These are phyloP conservation scores for Begonia fuchsioides DNA, from an alignment of 306 rosid species.

Conservation along the genomic window DNA sequence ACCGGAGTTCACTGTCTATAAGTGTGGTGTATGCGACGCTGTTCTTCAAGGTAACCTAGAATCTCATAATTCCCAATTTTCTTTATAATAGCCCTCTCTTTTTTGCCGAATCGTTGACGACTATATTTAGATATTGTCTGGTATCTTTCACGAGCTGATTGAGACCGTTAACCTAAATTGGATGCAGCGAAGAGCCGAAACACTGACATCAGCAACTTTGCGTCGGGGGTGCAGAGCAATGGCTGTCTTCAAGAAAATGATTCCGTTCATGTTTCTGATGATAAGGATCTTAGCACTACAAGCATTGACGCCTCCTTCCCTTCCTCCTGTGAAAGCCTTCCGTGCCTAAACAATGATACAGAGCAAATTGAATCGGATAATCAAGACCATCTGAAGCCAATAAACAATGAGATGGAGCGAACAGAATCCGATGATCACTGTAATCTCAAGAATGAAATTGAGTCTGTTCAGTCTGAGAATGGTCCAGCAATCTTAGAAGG, in stretches of 20 bases:
- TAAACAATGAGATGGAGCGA: not conserved
- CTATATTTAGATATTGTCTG: too few relatives aligned
- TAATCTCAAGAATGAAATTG: not conserved
- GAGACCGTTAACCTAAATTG: slow-evolving; percentile 5
- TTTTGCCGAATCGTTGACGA: too few relatives aligned
- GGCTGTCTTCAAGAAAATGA: slow-evolving; percentile 20
- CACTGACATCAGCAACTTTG: slow-evolving; percentile 16
- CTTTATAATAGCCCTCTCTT: too few relatives aligned
- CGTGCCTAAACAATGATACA: slow-evolving; percentile 8
- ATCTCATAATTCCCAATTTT: not conserved
- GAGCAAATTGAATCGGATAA: slow-evolving; percentile 2
- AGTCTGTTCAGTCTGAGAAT: slow-evolving; percentile 3
- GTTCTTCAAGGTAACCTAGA: slow-evolving; percentile 53
- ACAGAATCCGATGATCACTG: not conserved
- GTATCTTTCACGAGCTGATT: too few relatives aligned
- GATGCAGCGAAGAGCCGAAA: slow-evolving; percentile 45
- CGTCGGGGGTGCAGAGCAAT: slow-evolving; percentile 18
- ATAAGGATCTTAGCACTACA: slow-evolving; percentile 13
- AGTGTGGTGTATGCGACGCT: slow-evolving; percentile 76
- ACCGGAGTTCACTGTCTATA: slow-evolving; percentile 38
- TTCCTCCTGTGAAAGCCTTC: slow-evolving; percentile 10
- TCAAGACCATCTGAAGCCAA: slow-evolving; percentile 4
- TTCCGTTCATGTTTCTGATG: slow-evolving; percentile 15
- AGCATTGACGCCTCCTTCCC: slow-evolving; percentile 14
- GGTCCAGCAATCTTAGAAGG: not conserved